Evolutionary conservation across 2,329 filamentous ascomycete species (phyloP), one percentile per base, ranked within the genome.

Genomic region (Calonectria montana): DNA sequence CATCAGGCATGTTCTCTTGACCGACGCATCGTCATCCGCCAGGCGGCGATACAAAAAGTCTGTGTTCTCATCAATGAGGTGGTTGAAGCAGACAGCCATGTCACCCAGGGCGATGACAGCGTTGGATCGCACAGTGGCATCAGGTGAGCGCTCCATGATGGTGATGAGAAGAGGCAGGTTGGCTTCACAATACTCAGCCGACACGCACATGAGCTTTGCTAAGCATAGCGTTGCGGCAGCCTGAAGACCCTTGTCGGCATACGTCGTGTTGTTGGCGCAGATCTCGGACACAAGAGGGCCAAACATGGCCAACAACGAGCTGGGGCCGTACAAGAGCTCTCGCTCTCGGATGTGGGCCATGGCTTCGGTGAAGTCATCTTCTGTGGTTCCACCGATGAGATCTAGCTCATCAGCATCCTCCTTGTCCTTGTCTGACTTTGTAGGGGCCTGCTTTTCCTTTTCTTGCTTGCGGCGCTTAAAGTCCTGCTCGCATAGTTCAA

Each of bases 41-140:
- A 99, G 89, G 21, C 97, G 92, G 23, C 97, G 93, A 84, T 99
- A 99, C 48, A 99, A 85, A 87, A 98, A 99, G 82, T 99, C 97
- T 0, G 97, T 99, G 83, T 99, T 98, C 85, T 99, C 97, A 81
- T 99, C 97, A 77, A 99, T 98, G 62, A 99, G 90, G 81, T 99
- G 97, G 81, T 99, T 99, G 89, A 99, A 99, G 89, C 96, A 98
- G 25, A 99, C 97, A 0, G 97, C 97, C 97, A 99, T 99, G 81
- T 99, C 97, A 45, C 97, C 97, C 0, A 99, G 91, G 0, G 97
- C 96, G 77, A 99, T 97, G 21, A 99, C 97, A 12, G 97, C 94
- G 81, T 99, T 99, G 78, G 94, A 97, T 64, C 97, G 93, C 45
- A 97, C 96, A 21, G 96, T 97, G 1, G 97, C 94, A 79, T 98